A percentile compares a stretch with the other conserved stretches of the same genome.
phyloP scores from a whole-genome alignment of 352 stramenopile genomes.

The Halophytophthora polymorphica region DNA sequence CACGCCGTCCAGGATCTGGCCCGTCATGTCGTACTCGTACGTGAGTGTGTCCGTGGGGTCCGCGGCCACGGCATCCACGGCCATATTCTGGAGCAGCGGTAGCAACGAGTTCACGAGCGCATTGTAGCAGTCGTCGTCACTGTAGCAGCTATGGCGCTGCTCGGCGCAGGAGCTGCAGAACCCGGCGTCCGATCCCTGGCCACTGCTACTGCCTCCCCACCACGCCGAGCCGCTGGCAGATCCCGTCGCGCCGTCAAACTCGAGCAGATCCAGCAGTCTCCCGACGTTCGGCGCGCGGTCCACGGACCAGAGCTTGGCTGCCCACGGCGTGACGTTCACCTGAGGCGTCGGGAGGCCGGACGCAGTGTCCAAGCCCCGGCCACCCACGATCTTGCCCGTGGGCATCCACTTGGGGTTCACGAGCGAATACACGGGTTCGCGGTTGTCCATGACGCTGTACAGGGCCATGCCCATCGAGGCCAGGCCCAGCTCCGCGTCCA shows the following conservation, averaged over 20 bases:
- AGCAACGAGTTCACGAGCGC: slow-evolving; percentile 2
- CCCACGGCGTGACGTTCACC: slow-evolving; percentile 13
- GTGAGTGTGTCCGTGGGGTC: background rate
- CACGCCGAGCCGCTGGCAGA: too few relatives aligned
- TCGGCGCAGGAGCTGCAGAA: background rate
- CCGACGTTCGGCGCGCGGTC: slow-evolving; percentile 14
- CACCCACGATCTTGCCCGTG: slow-evolving; percentile 4
- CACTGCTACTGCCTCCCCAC: too few relatives aligned
- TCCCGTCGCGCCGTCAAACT: slow-evolving; percentile 1
- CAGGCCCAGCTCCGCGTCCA: slow-evolving; percentile 5
- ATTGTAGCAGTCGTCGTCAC: slow-evolving; percentile 5
- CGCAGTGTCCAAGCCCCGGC: background rate
- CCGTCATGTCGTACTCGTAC: slow-evolving; percentile 9
- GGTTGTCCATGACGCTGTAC: slow-evolving; percentile 2
- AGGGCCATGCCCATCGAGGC: slow-evolving; percentile 3
- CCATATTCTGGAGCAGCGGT: slow-evolving; percentile 2
- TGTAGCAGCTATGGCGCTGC: slow-evolving; percentile 5
- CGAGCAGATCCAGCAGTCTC: slow-evolving; percentile 17
- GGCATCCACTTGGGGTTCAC: slow-evolving; percentile 21
- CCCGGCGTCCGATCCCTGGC: too few relatives aligned
- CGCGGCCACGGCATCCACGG: too few relatives aligned
- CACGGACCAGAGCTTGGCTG: slow-evolving; percentile 8
- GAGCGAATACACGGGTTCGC: background rate
- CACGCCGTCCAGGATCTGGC: slow-evolving; percentile 4
- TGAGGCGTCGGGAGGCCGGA: slow-evolving; percentile 7